phyloP scores from a whole-genome alignment of 1,284 basidiomycete species.

The Cryptococcus sp. region DNA sequence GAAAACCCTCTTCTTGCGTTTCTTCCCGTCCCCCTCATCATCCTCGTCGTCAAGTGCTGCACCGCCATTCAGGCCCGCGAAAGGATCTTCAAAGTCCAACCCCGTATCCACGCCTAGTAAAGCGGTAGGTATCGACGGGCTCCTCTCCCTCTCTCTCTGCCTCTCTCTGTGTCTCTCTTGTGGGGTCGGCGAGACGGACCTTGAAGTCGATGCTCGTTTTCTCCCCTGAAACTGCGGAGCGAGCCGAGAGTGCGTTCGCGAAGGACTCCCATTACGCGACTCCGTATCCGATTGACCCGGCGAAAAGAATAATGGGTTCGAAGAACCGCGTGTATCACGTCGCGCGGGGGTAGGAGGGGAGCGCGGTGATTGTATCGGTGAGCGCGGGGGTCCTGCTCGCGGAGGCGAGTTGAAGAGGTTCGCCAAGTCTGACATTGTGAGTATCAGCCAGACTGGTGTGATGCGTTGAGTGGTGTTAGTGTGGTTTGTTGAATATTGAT shows the following conservation, averaged over 20 bases:
- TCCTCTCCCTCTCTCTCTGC: neutral
- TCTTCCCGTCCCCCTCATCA: slow-evolving; percentile 38
- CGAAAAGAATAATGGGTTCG: slow-evolving; percentile 38
- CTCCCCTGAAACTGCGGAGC: neutral
- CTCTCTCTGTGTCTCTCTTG: neutral
- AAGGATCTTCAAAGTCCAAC: slow-evolving; percentile 9
- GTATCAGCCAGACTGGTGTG: no score
- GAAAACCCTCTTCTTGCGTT: slow-evolving; percentile 60
- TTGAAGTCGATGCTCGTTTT: neutral
- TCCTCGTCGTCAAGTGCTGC: slow-evolving; percentile 20
- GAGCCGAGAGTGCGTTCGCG: neutral
- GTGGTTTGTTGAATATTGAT: no score
- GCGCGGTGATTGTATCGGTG: neutral
- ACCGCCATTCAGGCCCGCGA: slow-evolving; percentile 11
- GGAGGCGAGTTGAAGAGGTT: slow-evolving; percentile 43
- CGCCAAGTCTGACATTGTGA: slow-evolving; percentile 18
- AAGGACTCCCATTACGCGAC: neutral
- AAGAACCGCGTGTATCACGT: slow-evolving; percentile 3
- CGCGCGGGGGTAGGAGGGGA: slow-evolving; percentile 5
- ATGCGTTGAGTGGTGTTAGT: no score
- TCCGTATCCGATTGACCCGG: slow-evolving; percentile 20
- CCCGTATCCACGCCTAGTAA: neutral
- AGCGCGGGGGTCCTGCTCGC: slow-evolving; percentile 11
- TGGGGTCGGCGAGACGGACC: slow-evolving; percentile 5
- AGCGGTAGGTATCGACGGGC: neutral